These are phyloP conservation scores for Clonostachys byssicola DNA, from an alignment of 2,329 filamentous ascomycete species.

Conservation along the genomic window DNA sequence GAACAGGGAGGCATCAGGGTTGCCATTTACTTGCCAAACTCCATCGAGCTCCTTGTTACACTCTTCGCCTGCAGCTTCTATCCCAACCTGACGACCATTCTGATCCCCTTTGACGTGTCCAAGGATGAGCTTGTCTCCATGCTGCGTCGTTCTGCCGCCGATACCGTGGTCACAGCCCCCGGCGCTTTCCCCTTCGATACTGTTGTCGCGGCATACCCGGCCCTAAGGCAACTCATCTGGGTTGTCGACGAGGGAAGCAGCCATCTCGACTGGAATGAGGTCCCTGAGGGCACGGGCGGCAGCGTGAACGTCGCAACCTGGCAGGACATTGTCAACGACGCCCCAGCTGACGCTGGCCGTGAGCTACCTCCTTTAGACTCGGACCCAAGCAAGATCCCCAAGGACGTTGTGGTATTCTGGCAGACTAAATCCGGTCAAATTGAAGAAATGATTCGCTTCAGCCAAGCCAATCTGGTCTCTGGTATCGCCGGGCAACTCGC, in stretches of 20 bases:
- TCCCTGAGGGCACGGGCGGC: constrained; percentile 71
- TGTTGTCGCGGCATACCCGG: constrained; percentile 64
- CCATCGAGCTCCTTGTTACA: constrained; percentile 76
- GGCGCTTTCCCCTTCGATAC: constrained; percentile 80
- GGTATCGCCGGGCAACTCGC: constrained; percentile 75
- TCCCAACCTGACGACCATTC: constrained; percentile 69
- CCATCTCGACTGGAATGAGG: constrained; percentile 94
- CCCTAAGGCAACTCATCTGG: constrained; percentile 79
- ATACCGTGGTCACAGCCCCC: constrained; percentile 79
- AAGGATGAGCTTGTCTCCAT: constrained; percentile 67
- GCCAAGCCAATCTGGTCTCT: constrained; percentile 80
- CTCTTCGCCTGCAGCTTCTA: constrained; percentile 91
- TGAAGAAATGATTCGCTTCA: constrained; percentile 77
- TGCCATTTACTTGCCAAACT: constrained; percentile 90
- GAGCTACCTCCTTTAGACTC: constrained; percentile 63
- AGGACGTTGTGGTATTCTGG: constrained; percentile 65
- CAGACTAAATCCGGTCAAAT: constrained; percentile 43
- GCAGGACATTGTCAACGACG: constrained; percentile 81
- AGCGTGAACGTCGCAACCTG: constrained; percentile 83
- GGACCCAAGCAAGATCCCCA: constrained; percentile 34
- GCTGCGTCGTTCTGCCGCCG: constrained; percentile 68
- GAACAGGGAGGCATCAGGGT: constrained; percentile 71
- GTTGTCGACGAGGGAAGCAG: constrained; percentile 86
- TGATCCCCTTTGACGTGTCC: constrained; percentile 78
- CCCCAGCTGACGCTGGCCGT: constrained; percentile 48